These are phyloP conservation scores for Stagonosporopsis cucurbitacearum DNA, from an alignment of 2,329 filamentous ascomycete species.

Conservation along the genomic window DNA sequence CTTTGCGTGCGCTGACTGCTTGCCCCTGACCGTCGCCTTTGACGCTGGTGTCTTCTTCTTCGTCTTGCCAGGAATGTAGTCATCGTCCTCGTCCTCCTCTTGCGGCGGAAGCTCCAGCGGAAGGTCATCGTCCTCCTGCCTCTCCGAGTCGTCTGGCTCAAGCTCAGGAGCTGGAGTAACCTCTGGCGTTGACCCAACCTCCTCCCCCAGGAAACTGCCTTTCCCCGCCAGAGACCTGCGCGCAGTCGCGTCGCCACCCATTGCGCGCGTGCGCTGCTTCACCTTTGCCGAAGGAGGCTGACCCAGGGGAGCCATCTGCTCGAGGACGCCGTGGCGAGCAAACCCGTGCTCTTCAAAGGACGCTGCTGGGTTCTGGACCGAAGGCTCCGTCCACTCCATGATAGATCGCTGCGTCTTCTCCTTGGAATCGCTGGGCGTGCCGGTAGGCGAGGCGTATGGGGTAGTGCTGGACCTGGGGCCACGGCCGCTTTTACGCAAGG, in stretches of 20 bases:
- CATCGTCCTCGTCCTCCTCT: slow-evolving; percentile 56
- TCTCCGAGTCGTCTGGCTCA: slow-evolving; percentile 49
- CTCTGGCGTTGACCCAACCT: slow-evolving; percentile 56
- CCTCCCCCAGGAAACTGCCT: slow-evolving; percentile 48
- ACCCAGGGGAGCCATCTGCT: slow-evolving; percentile 84
- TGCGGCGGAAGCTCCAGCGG: slow-evolving; percentile 38
- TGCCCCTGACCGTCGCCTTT: slow-evolving; percentile 47
- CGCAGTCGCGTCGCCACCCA: slow-evolving; percentile 45
- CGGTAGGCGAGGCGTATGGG: slow-evolving; percentile 41
- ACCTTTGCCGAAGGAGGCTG: slow-evolving; percentile 69
- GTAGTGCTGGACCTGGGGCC: slow-evolving; percentile 45
- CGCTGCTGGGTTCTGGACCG: slow-evolving; percentile 60
- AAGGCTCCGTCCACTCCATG: slow-evolving; percentile 64
- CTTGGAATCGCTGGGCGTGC: slow-evolving; percentile 39
- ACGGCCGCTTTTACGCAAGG: slow-evolving; percentile 48
- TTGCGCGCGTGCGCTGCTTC: slow-evolving; percentile 60
- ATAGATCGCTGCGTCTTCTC: slow-evolving; percentile 48
- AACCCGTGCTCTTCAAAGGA: slow-evolving; percentile 82
- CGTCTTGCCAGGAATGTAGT: slow-evolving; percentile 50
- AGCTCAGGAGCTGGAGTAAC: slow-evolving; percentile 50
- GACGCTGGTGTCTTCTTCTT: slow-evolving; percentile 42
- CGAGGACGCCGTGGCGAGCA: slow-evolving; percentile 75
- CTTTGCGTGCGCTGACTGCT: slow-evolving; percentile 43
- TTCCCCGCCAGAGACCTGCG: slow-evolving; percentile 53
- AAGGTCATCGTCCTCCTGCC: slow-evolving; percentile 47